Conservation (phyloP, 345 rosid genomes). For the Eucalyptus camaldulensis region DNA sequence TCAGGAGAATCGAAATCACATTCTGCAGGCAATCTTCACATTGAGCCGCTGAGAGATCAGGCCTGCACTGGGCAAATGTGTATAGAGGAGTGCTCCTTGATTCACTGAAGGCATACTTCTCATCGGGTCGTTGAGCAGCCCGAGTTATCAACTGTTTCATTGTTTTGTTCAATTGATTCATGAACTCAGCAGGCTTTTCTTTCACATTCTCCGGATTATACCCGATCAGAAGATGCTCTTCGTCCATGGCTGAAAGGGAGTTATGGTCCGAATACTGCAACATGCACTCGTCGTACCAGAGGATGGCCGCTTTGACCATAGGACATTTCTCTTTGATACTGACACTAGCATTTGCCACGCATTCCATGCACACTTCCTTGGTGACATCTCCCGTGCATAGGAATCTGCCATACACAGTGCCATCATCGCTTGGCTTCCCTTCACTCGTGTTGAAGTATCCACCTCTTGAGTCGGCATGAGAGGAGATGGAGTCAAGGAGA, state of each 20-base stretch:
- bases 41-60: background rate
- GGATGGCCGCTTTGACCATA: background rate
- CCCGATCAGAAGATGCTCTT: background rate
- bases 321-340: background rate
- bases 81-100: background rate
- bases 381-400: background rate
- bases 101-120: background rate
- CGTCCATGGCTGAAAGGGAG: constrained; percentile 1
- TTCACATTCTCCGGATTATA: background rate
- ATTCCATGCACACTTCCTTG: background rate
- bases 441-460: background rate
- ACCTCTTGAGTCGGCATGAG: background rate
- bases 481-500: background rate
- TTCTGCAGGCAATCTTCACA: constrained; percentile 1
- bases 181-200: background rate
- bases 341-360: background rate
- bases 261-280: constrained; percentile 17
- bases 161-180: background rate
- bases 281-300: constrained; percentile 32
- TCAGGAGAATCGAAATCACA: background rate
- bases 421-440: background rate
- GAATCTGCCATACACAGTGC: background rate
- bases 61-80: constrained; percentile 11
- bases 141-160: background rate
- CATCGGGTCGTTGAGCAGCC: background rate